These are phyloP conservation scores for Kwoniella sp. DNA, from an alignment of 768 basidiomycete genomes.

Conservation along the genomic window DNA sequence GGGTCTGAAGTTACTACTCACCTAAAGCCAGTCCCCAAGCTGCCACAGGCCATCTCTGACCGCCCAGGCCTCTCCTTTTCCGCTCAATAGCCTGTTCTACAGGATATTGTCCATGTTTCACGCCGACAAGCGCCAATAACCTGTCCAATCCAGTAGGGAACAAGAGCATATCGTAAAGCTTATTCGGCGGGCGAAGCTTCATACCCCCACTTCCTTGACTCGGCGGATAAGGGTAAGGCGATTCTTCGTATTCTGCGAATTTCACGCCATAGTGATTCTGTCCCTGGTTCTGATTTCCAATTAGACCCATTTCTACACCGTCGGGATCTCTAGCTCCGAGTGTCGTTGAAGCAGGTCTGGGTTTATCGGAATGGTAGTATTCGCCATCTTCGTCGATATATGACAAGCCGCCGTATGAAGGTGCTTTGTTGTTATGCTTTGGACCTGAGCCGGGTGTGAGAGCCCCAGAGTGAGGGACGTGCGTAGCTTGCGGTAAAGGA, in stretches of 20 bases:
- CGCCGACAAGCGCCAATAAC: slow-evolving; percentile 35
- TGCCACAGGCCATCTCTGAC: slow-evolving; percentile 78
- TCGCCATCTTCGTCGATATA: slow-evolving; percentile 49
- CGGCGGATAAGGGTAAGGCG: slow-evolving; percentile 31
- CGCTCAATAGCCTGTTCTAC: slow-evolving; percentile 78
- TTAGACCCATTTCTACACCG: slow-evolving; percentile 33
- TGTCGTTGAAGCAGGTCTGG: slow-evolving; percentile 28
- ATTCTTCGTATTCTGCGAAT: slow-evolving; percentile 31
- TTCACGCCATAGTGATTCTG: slow-evolving; percentile 20
- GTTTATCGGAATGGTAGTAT: slow-evolving; percentile 32
- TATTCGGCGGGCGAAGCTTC: slow-evolving; percentile 11
- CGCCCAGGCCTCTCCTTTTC: slow-evolving; percentile 79
- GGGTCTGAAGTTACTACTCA: too few species aligned
- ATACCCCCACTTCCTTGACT: slow-evolving; percentile 5
- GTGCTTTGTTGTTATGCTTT: slow-evolving; percentile 8
- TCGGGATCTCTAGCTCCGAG: slow-evolving; percentile 11
- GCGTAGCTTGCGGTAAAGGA: slow-evolving; percentile 3
- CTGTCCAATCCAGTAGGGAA: slow-evolving; percentile 48
- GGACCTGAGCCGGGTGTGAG: slow-evolving; percentile 10
- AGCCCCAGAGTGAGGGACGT: slow-evolving; percentile 5
- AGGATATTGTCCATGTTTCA: slow-evolving; percentile 38
- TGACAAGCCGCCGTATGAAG: slow-evolving; percentile 32
- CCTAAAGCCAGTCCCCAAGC: slow-evolving; percentile 62
- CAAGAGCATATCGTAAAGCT: slow-evolving; percentile 29
- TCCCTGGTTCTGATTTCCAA: slow-evolving; percentile 4